Percentiles rank a stretch among this genome's conserved stretches.
Conservation (phyloP, 495 filamentous ascomycete species). For the Pyrenula aspistea region DNA sequence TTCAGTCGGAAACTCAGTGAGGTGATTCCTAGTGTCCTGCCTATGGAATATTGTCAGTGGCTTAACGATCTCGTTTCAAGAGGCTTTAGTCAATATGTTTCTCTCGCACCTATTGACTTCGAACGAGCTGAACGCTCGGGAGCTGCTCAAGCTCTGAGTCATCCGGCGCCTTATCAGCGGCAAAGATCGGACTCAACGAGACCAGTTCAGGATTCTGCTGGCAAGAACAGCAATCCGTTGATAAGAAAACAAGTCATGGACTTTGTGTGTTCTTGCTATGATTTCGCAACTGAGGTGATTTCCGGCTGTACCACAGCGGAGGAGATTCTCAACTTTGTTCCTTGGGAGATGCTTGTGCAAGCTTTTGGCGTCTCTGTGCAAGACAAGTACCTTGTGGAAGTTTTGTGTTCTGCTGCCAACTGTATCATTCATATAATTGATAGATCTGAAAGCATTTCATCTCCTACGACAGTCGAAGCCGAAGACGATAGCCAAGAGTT, state of each 20-base stretch:
- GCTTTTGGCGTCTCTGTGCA: conserved; percentile 26
- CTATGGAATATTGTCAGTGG: neutral
- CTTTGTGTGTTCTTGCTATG: neutral
- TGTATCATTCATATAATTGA: conserved; percentile 24
- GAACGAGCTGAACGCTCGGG: neutral
- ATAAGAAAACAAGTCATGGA: neutral
- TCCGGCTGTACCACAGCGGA: conserved; percentile 10
- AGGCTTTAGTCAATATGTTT: neutral
- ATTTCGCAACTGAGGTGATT: conserved; percentile 1
- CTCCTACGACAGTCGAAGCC: conserved; percentile 2
- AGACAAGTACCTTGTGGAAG: conserved; percentile 23
- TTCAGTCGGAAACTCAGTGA: neutral
- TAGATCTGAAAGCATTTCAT: conserved; percentile 14
- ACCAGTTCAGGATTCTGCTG: neutral
- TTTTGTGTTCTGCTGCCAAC: conserved; percentile 23
- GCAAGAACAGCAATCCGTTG: neutral
- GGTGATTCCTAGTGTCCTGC: neutral
- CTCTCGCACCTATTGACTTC: neutral
- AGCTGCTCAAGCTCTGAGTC: neutral
- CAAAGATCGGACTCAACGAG: neutral
- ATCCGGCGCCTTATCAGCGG: neutral
- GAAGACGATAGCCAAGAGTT: conserved; percentile 68
- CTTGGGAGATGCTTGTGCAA: conserved; percentile 21
- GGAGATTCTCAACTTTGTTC: neutral
- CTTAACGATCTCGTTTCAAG: neutral